Conservation (phyloP, 495 filamentous ascomycete species). For the Astrothelium subdiscretum region DNA sequence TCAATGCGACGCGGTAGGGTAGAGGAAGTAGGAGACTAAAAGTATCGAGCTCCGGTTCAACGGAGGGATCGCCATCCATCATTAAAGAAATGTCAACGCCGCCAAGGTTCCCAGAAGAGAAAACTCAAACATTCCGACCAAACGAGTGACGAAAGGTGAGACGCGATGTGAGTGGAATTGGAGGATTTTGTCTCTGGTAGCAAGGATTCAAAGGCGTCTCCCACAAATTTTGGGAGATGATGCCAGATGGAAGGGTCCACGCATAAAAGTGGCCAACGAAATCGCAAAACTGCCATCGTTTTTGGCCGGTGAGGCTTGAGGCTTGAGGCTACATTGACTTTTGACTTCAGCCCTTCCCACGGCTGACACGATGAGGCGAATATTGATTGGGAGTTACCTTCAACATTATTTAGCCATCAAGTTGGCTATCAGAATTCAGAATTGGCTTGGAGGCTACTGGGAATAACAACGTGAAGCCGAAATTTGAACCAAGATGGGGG, state of each 20-base stretch:
- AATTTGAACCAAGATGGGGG: too few species aligned
- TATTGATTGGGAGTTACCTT: too few species aligned
- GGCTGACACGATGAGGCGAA: too few species aligned
- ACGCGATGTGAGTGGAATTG: background rate
- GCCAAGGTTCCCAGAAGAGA: background rate
- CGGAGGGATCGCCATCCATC: constrained; percentile 70
- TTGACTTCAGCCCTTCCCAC: background rate
- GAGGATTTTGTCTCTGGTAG: background rate
- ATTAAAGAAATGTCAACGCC: background rate
- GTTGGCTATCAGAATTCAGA: too few species aligned
- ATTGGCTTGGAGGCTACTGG: too few species aligned
- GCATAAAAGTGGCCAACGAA: background rate
- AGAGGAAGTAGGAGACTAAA: constrained; percentile 79
- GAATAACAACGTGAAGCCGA: too few species aligned
- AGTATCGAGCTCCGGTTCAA: constrained; percentile 69
- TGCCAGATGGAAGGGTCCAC: background rate
- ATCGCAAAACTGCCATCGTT: too few species aligned
- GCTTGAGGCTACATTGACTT: background rate
- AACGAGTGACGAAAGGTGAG: background rate
- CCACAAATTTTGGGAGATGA: background rate
- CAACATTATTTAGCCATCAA: too few species aligned
- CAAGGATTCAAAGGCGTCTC: background rate
- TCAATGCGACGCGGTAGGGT: constrained; percentile 67
- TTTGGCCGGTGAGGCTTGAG: background rate
- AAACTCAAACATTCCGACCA: background rate